These are phyloP conservation scores for Xenosphaeropsis pyriputrescens DNA, from an alignment of 2,329 filamentous ascomycete species.

Conservation along the genomic window DNA sequence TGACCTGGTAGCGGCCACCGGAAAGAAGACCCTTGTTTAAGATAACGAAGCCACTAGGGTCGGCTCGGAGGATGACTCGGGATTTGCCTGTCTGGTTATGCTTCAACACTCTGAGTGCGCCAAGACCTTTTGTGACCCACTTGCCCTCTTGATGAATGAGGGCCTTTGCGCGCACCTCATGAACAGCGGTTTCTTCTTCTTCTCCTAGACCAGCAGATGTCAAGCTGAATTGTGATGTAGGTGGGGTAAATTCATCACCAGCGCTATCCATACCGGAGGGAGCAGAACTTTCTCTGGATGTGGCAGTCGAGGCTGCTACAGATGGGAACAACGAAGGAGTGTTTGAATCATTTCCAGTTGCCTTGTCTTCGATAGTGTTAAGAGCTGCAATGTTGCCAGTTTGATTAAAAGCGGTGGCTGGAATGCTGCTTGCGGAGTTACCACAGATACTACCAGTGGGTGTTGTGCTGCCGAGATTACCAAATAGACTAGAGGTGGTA, in stretches of 20 bases:
- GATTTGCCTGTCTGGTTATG: slow-evolving; percentile 54
- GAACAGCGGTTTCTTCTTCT: slow-evolving; percentile 55
- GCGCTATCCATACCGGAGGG: slow-evolving; percentile 11
- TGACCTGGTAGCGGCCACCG: slow-evolving; percentile 44
- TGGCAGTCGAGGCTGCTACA: slow-evolving; percentile 11
- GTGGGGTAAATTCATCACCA: slow-evolving; percentile 36
- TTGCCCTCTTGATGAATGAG: slow-evolving; percentile 36
- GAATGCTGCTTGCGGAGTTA: background rate
- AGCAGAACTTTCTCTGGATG: slow-evolving; percentile 17
- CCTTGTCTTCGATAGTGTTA: too few species aligned
- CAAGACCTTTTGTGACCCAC: slow-evolving; percentile 59
- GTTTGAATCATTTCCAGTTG: slow-evolving; percentile 9
- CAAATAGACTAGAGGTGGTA: slow-evolving; percentile 1
- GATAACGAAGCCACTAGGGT: slow-evolving; percentile 58
- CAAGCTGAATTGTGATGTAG: slow-evolving; percentile 57
- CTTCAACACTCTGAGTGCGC: slow-evolving; percentile 57
- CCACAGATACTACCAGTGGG: slow-evolving; percentile 1
- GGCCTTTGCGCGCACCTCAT: slow-evolving; percentile 58
- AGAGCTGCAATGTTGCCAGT: too few species aligned
- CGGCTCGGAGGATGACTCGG: slow-evolving; percentile 58
- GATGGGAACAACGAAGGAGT: slow-evolving; percentile 16
- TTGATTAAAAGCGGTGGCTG: too few species aligned
- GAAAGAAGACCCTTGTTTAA: slow-evolving; percentile 55
- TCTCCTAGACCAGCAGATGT: slow-evolving; percentile 52
- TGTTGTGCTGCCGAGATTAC: slow-evolving; percentile 8